Percentiles rank a stretch among this genome's conserved stretches.
Conservation (phyloP, 257 asterid genomes). For the Salvia splendens region DNA sequence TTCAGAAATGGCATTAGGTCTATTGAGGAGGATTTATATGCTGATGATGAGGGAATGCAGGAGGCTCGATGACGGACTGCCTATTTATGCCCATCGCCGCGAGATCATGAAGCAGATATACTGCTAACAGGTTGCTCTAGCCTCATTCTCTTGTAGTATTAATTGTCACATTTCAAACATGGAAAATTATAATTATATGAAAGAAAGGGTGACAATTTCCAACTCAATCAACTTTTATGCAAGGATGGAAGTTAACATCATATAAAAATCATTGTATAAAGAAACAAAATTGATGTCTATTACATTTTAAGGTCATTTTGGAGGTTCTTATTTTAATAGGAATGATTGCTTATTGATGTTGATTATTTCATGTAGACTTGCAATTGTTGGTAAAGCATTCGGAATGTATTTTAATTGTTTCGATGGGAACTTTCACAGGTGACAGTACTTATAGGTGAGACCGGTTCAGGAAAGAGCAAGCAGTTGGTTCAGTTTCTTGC, state of each 20-base stretch:
- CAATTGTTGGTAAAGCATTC: not conserved
- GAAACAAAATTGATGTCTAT: no score
- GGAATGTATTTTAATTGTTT: constrained; percentile 7
- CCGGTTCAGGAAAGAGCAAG: constrained; percentile 98
- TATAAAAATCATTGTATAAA: no score
- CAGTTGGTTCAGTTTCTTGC: constrained; percentile 91
- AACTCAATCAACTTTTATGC: no score
- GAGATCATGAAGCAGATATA: constrained; percentile 56
- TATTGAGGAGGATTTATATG: constrained; percentile 48
- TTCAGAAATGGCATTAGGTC: constrained; percentile 55
- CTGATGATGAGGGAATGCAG: constrained; percentile 73
- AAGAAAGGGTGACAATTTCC: no score
- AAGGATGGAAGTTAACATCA: no score
- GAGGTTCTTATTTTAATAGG: not conserved
- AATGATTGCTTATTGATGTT: constrained; percentile 10
- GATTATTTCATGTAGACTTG: not conserved
- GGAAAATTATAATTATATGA: no score
- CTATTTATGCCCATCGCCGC: constrained; percentile 60
- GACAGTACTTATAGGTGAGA: constrained; percentile 80
- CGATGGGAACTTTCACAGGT: constrained; percentile 48
- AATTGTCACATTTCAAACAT: not conserved
- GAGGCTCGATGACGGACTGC: constrained; percentile 85
- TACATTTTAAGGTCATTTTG: not conserved
- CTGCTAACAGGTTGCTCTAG: constrained; percentile 57
- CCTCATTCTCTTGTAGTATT: not conserved